These are phyloP conservation scores for Saturnispora gosingensis DNA, from an alignment of 805 yeast genomes.

Conservation along the genomic window DNA sequence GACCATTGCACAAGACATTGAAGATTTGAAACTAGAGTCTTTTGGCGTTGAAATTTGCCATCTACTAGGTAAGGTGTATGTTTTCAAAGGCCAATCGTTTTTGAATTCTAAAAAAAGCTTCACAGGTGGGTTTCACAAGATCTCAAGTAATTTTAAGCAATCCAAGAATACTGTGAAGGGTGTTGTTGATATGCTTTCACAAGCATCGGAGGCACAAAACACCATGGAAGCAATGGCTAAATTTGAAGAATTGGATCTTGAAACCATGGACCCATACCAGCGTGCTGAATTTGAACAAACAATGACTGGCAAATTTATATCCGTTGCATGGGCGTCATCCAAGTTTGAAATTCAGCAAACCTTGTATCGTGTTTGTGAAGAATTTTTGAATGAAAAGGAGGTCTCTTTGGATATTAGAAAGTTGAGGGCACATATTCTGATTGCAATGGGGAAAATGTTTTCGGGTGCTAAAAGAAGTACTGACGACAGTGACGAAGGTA, in stretches of 20 bases:
- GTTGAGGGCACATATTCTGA: conserved; percentile 55
- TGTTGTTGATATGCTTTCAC: conserved; percentile 58
- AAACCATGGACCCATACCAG: conserved; percentile 35
- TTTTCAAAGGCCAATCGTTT: conserved; percentile 54
- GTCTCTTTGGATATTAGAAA: conserved; percentile 38
- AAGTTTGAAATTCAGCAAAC: conserved; percentile 71
- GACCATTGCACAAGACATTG: conserved; percentile 74
- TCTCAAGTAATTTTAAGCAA: conserved; percentile 62
- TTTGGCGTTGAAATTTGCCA: conserved; percentile 79
- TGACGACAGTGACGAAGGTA: conserved; percentile 63
- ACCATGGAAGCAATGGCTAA: conserved; percentile 67
- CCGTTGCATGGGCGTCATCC: conserved; percentile 82
- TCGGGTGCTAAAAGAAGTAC: conserved; percentile 48
- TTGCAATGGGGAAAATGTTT: conserved; percentile 57
- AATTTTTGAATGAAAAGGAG: conserved; percentile 48
- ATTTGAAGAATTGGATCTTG: conserved; percentile 40
- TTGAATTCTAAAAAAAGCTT: conserved; percentile 60
- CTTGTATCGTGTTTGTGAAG: conserved; percentile 61
- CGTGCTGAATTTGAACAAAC: conserved; percentile 62
- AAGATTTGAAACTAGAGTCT: conserved; percentile 69
- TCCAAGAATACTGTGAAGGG: conserved; percentile 67
- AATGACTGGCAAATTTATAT: conserved; percentile 67
- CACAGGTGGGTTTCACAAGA: conserved; percentile 46
- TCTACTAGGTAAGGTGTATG: conserved; percentile 61
- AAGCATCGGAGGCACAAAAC: conserved; percentile 71